Percentiles rank a stretch among this genome's conserved stretches.
These are phyloP conservation scores for Clavariopsis aquatica DNA, from an alignment of 495 filamentous ascomycete species.

Conservation along the genomic window DNA sequence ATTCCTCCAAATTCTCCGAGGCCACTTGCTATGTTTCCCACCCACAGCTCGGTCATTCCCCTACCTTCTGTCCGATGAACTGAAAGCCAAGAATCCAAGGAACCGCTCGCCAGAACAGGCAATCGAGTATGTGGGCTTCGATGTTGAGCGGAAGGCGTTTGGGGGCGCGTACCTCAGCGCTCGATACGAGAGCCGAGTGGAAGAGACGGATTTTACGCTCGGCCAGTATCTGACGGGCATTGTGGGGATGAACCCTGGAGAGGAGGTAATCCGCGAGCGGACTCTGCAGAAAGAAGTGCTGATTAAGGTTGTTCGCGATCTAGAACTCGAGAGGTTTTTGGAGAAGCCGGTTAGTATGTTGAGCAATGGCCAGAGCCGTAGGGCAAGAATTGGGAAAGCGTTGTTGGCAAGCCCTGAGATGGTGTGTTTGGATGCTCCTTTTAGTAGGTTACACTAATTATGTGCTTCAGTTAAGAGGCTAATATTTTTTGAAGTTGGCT, in stretches of 20 bases:
- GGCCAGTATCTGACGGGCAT: conserved; percentile 75
- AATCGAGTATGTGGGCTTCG: conserved; percentile 83
- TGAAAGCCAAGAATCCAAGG: conserved; percentile 55
- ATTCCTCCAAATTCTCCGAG: conserved; percentile 72
- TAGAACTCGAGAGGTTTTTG: conserved; percentile 65
- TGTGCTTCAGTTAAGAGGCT: not conserved
- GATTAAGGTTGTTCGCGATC: conserved; percentile 61
- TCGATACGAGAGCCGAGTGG: conserved; percentile 85
- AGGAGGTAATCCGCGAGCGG: conserved; percentile 51
- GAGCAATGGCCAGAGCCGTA: conserved; percentile 88
- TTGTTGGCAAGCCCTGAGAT: conserved; percentile 76
- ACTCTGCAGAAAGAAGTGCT: conserved; percentile 54
- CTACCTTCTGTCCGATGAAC: conserved; percentile 65
- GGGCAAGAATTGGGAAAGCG: conserved; percentile 84
- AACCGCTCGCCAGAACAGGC: conserved; percentile 62
- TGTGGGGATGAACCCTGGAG: conserved; percentile 70
- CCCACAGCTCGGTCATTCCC: conserved; percentile 73
- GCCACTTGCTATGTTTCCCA: conserved; percentile 70
- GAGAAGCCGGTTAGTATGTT: conserved; percentile 81
- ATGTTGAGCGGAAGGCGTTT: conserved; percentile 51
- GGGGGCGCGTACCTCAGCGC: conserved; percentile 82
- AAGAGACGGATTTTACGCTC: conserved; percentile 84
- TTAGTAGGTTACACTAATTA: conserved; percentile 60
- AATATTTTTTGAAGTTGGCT: conserved; percentile 57
- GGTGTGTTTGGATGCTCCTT: conserved; percentile 87